Conservation (phyloP, 1,139 yeast genomes). For the Yamadazyma sp. region DNA sequence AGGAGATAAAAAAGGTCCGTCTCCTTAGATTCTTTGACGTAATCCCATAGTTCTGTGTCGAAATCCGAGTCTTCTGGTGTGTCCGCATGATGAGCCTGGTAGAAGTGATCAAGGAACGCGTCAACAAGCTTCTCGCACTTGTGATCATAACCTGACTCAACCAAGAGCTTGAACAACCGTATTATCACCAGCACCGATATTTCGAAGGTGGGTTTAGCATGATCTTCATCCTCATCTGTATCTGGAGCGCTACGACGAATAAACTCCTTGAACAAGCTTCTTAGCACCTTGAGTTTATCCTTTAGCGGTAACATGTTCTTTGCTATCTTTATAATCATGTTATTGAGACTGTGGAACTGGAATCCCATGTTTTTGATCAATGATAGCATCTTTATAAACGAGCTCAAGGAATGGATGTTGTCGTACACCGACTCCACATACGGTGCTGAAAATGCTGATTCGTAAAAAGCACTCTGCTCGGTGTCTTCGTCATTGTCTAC, state of each 20-base stretch:
- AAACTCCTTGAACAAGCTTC: conserved; percentile 4
- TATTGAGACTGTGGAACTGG: conserved; percentile 16
- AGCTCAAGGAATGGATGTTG: conserved; percentile 17
- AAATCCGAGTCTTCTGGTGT: conserved; percentile 1
- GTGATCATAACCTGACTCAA: conserved; percentile 8
- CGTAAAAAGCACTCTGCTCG: neutral
- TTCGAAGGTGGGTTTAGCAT: conserved; percentile 4
- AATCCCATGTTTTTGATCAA: conserved; percentile 15
- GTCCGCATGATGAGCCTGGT: conserved; percentile 5
- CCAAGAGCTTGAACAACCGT: conserved; percentile 9
- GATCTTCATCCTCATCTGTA: conserved; percentile 3
- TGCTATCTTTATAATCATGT: conserved; percentile 8
- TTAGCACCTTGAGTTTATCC: conserved; percentile 7
- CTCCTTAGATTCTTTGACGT: conserved; percentile 11
- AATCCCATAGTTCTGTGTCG: conserved; percentile 15
- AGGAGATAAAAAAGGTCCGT: conserved; percentile 14
- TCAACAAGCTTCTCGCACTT: conserved; percentile 14
- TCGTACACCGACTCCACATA: conserved; percentile 6
- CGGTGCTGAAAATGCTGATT: conserved; percentile 1
- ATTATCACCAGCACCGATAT: conserved; percentile 6
- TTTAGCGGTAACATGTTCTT: conserved; percentile 5
- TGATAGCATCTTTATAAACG: conserved; percentile 13
- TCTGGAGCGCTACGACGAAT: too few species aligned
- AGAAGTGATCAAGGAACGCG: conserved; percentile 10
- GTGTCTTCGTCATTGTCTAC: neutral